Evolutionary conservation across 108 stramenopile species (phyloP), one percentile per base, ranked within the genome.

Genomic region (Nannochloropsis gaditana): DNA sequence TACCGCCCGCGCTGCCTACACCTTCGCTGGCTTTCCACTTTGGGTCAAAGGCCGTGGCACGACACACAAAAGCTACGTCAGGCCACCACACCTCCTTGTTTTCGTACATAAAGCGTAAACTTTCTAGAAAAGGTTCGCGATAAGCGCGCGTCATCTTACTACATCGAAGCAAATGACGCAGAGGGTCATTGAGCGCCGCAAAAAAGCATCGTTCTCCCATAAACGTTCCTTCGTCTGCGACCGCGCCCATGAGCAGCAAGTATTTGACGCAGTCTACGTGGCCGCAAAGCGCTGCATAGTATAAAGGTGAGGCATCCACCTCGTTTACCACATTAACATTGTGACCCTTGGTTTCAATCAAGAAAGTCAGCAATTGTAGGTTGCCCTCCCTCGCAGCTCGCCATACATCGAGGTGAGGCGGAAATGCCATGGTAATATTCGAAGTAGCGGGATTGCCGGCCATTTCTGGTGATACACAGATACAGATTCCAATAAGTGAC

Each of bases 151-250:
- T 73, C 59, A 73, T 73, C n/a, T 73, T 73, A n/a, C 59, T 73
- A 15, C n/a, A n/a, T 73, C 59, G 15, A 4, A 73, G n/a, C 59
- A 73, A 73, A n/a, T n/a, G 59, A 15, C 59, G 59, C 19, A 73
- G 59, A n/a, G 59, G 59, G 59, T 73, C 59, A 73, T 73, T 73
- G 8, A 73, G 59, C 59, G 59, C 59, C 0, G 59, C 59, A 73
- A n/a, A 73, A 73, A 73, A 73, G 59, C 59, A 73, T 73, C 59
- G 59, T 6, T 73, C 59, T n/a, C 59, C 59, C 59, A 73, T 73
- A 3, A 73, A 73, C 3, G 15, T n/a, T 15, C 6, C 59, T 73
- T 73, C 59, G 59, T 73, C 59, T n/a, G 59, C 59, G 6, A 73
- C 59, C 15, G 59, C 59, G 19, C 59, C 59, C 59, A 73, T 73